Percentiles rank a stretch among this genome's conserved stretches.
phyloP scores from a whole-genome alignment of 2,329 filamentous ascomycete species.

The Penicillium aurantiogriseum region DNA sequence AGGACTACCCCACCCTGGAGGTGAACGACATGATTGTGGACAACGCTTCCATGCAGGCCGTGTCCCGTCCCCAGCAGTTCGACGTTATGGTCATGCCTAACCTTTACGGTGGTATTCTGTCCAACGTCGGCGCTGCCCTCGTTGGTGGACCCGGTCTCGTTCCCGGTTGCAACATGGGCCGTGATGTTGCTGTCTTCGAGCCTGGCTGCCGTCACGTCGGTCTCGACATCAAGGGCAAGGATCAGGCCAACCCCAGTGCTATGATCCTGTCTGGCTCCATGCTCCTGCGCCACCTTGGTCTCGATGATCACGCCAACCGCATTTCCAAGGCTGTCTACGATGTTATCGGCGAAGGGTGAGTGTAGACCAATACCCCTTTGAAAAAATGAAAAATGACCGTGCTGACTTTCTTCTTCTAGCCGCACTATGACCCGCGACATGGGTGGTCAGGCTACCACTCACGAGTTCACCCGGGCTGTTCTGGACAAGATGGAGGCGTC shows the following conservation, averaged over 20 bases:
- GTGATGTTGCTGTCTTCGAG: conserved; percentile 97
- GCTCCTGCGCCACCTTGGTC: conserved; percentile 93
- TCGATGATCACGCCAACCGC: conserved; percentile 97
- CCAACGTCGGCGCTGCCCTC: conserved; percentile 96
- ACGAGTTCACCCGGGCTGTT: conserved; percentile 93
- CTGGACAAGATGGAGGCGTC: conserved; percentile 87
- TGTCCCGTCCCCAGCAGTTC: conserved; percentile 94
- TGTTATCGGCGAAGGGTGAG: conserved; percentile 86
- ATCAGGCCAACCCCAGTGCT: conserved; percentile 97
- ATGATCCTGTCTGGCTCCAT: conserved; percentile 93
- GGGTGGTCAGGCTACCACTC: conserved; percentile 84
- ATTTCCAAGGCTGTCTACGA: conserved; percentile 80
- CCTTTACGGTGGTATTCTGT: conserved; percentile 96
- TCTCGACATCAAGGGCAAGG: conserved; percentile 99
- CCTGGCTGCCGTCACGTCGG: conserved; percentile 98
- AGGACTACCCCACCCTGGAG: conserved; percentile 94
- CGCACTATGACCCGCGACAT: conserved; percentile 90
- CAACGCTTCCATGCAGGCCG: conserved; percentile 99
- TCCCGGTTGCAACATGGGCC: conserved; percentile 98
- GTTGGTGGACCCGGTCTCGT: conserved; percentile 97
- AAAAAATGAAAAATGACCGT: background rate
- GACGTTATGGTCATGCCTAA: conserved; percentile 99
- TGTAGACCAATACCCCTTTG: conserved; percentile 22
- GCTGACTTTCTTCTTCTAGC: conserved; percentile 48
- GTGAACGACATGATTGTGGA: conserved; percentile 99